Percentiles rank a stretch among this genome's conserved stretches.
Evolutionary conservation across 176 grass and related monocot genomes (phyloP).

Genomic region (Cocos nucifera): DNA sequence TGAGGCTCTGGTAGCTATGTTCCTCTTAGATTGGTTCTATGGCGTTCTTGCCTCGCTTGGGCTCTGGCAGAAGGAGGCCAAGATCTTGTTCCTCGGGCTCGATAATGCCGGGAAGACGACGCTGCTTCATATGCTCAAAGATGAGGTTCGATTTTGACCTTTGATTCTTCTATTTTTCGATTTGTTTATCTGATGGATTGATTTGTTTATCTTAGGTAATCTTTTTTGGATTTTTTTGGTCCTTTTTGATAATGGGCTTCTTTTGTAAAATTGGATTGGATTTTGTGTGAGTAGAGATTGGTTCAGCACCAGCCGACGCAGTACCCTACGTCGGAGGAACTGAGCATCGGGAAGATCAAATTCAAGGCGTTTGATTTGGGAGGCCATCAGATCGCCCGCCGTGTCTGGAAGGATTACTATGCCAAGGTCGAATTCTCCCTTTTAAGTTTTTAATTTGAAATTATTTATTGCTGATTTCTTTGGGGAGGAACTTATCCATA

Average conservation of each 20-base stretch:
- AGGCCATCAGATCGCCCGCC: constrained; percentile 87
- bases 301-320: constrained; percentile 90
- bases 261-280: constrained; percentile 1
- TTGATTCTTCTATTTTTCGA: not conserved
- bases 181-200: not conserved
- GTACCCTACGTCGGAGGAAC: constrained; percentile 77
- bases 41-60: constrained; percentile 65
- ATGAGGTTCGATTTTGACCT: constrained; percentile 31
- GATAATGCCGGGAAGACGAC: constrained; percentile 85
- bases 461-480: not conserved
- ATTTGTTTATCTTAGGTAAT: too few relatives aligned
- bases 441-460: not conserved
- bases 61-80: constrained; percentile 79
- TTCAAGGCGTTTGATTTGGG: constrained; percentile 93
- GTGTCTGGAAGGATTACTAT: constrained; percentile 97
- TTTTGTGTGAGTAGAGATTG: constrained; percentile 41
- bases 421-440: constrained; percentile 50
- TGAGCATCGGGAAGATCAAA: constrained; percentile 79
- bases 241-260: not conserved
- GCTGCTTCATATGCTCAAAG: constrained; percentile 85
- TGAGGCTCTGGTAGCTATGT: constrained; percentile 36
- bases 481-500: too few relatives aligned
- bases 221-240: constrained; percentile 2
- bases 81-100: constrained; percentile 81
- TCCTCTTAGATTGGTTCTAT: constrained; percentile 77